Evolutionary conservation across 805 yeast species (phyloP), one percentile per base, ranked within the genome.

Genomic region (Danielozyma ontarioensis): DNA sequence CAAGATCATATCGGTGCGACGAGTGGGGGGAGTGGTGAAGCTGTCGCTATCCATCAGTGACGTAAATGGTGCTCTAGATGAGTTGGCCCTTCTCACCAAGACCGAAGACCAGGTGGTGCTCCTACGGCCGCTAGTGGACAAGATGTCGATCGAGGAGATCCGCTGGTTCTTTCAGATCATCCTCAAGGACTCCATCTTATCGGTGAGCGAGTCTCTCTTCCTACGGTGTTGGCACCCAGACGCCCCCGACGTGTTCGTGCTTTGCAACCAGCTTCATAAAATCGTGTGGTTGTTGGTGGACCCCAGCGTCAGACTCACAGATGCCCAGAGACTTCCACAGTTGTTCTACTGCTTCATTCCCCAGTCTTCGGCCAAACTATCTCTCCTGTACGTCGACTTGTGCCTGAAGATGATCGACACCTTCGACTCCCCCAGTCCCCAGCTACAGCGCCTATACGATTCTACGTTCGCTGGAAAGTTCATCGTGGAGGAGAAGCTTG

Each of bases 401-500:
- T 73, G 78, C n/a, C 47, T 55, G 5, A 61, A 55, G 16, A 62
- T 83, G 50, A 55, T 13, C 7, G 14, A 13, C 14, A 8, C 25
- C 5, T 23, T 23, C 25, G 12, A 5, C 13, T 23, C 25, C 5
- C 13, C 12, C 12, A 45, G 42, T 31, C 29, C 41, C 5, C 36
- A 34, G 25, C 33, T 57, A 15, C 40, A 45, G 17, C 34, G 31
- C 3, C 27, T 37, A 14, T 59, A 48, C 42, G 35, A 42, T 6
- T 6, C 8, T 10, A 6, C 8, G 8, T 29, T 53, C 5, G 47
- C 43, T 13, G 48, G 46, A 23, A 46, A 53, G 28, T 86, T 87
- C 47, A 71, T 69, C 33, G 76, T 90, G 7, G 97, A 90, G 50
- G 97, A 90, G 53, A 90, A 90, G 52, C 72, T 88, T 61, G 97